phyloP scores from a whole-genome alignment of 2,329 filamentous ascomycete genomes.

The Fusarium redolens region DNA sequence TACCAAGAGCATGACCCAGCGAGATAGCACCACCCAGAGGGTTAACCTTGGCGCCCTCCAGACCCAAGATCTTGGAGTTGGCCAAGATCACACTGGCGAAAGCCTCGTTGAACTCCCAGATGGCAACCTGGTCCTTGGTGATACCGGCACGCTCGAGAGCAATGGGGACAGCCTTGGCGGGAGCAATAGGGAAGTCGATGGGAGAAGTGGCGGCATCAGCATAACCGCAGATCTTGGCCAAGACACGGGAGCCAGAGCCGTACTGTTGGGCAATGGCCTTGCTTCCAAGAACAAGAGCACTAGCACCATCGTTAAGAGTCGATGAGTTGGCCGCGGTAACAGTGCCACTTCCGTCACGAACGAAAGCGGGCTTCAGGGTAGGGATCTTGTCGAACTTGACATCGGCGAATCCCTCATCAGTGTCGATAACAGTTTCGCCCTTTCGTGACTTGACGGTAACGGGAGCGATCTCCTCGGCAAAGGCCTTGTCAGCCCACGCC shows the following conservation, averaged over 20 bases:
- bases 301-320: conserved; percentile 94
- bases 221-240: conserved; percentile 87
- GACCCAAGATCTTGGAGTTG: conserved; percentile 89
- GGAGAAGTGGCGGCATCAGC: conserved; percentile 92
- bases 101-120: conserved; percentile 99
- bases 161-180: conserved; percentile 90
- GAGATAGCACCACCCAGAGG: conserved; percentile 91
- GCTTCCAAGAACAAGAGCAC: conserved; percentile 86
- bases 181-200: conserved; percentile 94
- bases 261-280: conserved; percentile 84
- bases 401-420: conserved; percentile 90
- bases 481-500: conserved; percentile 85
- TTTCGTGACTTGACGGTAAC: conserved; percentile 88
- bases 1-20: conserved; percentile 90
- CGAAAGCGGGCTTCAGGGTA: conserved; percentile 90
- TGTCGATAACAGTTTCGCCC: conserved; percentile 80
- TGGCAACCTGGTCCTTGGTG: conserved; percentile 87
- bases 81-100: conserved; percentile 96
- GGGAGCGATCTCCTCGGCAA: conserved; percentile 89
- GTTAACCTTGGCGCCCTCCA: conserved; percentile 85
- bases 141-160: conserved; percentile 91
- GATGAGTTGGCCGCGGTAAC: conserved; percentile 96
- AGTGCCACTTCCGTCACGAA: conserved; percentile 85
- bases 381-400: conserved; percentile 88
- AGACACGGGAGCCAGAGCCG: conserved; percentile 79